Evolutionary conservation across 148 eudicot species (phyloP), one percentile per base, ranked within the genome.

Genomic region (Vaccinium corymbosum): DNA sequence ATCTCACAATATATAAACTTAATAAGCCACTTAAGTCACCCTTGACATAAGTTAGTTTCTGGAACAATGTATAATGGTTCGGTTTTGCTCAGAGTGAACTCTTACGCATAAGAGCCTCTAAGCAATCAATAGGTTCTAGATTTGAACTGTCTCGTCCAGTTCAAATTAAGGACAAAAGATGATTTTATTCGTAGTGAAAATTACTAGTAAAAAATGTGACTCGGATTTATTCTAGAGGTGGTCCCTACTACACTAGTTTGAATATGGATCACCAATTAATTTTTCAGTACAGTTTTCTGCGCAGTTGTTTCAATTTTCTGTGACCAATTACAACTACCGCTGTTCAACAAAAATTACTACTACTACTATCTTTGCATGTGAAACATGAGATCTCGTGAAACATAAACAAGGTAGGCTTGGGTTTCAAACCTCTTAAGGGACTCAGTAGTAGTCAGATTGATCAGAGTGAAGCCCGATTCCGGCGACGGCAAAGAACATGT

Each of bases 401-500:
- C 14, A 22, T 9, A 62, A n/a, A 68, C 38, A 68, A 68, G 35
- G 76, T 20, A 51, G 16, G 3, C 14, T 57, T n/a, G 48, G 64
- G 42, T 85, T 57, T 57, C 42, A 5, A 71, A 87, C 84, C 86
- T 89, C 82, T 88, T 82, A 29, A 83, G 84, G 55, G 87, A 86
- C 80, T 90, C 70, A 62, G 29, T 62, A 22, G 73, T 84, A 81
- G 81, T 80, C 49, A 82, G 85, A 32, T 80, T 74, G 15, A 42
- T 42, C 46, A 81, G 77, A 6, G 52, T 55, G 59, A 53, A 64
- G 72, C 78, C 81, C 1, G 80, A 57, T 57, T 90, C 89, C 19
- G 90, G 90, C 0, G 93, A 90, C 2, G 86, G 90, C 8, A 87
- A 90, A 35, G 92, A 88, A 56, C 35, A 29, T 3, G 88, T 85